Base-by-base conservation (phyloP, 257 asterid genomes). In the Solanum etuberosum region DNA sequence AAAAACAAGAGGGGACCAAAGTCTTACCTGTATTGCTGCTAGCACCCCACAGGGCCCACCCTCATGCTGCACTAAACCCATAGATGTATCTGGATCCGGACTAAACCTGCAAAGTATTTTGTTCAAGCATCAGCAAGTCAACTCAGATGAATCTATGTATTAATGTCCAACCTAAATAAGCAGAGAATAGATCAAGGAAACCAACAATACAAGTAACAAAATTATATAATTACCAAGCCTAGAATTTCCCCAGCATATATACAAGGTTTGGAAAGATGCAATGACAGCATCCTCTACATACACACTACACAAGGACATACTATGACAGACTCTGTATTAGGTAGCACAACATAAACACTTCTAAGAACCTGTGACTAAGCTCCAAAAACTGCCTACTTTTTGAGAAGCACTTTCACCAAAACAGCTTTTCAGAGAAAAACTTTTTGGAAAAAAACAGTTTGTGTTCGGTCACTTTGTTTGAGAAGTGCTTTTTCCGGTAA, bases 21-120 rank as follows among this genome's bases (percentile, higher is more conserved):
- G 37, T 54, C 48, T 92, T 94, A 95, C 99, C 91, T 97, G 99
- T 91, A 97, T 93, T 73, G 99, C 97, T 76, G 99, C 99, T 91
- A 97, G 89, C 78, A 97, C 99, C 40, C 99, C 99, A 90, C 99
- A 97, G 35, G 99, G 99, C 86, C 99, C 99, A 85, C 99, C 99
- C 90, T 97, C 99, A 88, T 95, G 99, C 93, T 97, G 99, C 88
- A 97, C 99, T 48, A 97, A 91, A 86, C 99, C 99, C 96, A 97
- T 94, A 67, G 94, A 97, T 88, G 99, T 97, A 89, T 95, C 98
- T 63, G 93, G 95, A 92, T 95, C 98, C 88, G 93, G 90, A 89
- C 99, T 97, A 88, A 94, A 95, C 94, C 99, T 97, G 93, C 87
- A 91, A 43, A 86, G 82, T 70, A 73, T 77, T 40, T 67, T 67